These are phyloP conservation scores for Ogataea zsoltii DNA, from an alignment of 805 yeast genomes.

Conservation along the genomic window DNA sequence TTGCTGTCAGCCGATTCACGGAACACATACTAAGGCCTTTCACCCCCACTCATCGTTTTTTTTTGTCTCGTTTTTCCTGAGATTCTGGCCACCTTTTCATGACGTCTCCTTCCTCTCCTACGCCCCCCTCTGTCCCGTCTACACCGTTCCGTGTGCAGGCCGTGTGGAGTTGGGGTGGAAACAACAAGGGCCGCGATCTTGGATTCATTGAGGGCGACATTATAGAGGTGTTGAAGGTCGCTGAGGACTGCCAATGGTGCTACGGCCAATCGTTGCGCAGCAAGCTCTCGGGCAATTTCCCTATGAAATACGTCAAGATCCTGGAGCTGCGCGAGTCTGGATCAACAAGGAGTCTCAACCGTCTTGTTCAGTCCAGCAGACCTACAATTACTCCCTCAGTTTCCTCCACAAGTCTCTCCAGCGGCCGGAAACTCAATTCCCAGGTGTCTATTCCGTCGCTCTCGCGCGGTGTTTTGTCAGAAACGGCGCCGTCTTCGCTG, in stretches of 20 bases:
- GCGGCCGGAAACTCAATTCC: constrained; percentile 16
- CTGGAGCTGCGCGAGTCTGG: constrained; percentile 14
- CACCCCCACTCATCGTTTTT: no score
- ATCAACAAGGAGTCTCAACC: constrained; percentile 10
- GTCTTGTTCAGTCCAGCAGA: constrained; percentile 8
- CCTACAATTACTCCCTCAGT: constrained; percentile 16
- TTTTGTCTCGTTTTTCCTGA: not conserved
- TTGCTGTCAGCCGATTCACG: no score
- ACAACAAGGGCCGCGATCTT: constrained; percentile 73
- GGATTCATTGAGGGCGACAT: constrained; percentile 94
- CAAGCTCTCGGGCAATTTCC: constrained; percentile 82
- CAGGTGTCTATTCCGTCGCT: constrained; percentile 18
- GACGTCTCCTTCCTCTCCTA: constrained; percentile 5
- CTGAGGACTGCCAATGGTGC: constrained; percentile 92
- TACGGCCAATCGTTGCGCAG: constrained; percentile 80
- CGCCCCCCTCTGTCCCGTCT: constrained; percentile 1
- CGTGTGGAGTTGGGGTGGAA: constrained; percentile 92
- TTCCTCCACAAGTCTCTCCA: constrained; percentile 19
- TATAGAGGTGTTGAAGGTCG: constrained; percentile 69
- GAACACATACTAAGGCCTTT: no score
- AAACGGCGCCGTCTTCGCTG: constrained; percentile 6
- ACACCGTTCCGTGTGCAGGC: constrained; percentile 47
- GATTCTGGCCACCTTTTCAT: constrained; percentile 3
- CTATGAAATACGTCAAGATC: constrained; percentile 77
- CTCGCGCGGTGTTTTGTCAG: constrained; percentile 4